Conservation (phyloP, 2,329 filamentous ascomycete species). For the Nemania sp. region DNA sequence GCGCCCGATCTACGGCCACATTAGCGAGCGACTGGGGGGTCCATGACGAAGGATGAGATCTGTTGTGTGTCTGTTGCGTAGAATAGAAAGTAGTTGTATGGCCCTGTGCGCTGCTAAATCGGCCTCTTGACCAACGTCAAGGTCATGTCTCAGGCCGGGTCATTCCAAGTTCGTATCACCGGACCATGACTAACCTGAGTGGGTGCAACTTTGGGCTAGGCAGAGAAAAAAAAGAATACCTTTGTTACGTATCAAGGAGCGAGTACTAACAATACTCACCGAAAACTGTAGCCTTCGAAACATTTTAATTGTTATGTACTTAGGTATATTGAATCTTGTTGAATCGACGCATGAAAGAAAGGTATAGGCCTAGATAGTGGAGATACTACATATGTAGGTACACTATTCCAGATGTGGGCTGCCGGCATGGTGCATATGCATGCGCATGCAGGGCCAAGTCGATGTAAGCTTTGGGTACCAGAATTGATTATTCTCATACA, state of each 20-base stretch:
- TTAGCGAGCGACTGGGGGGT: too few relatives aligned
- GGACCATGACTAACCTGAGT: constrained; percentile 24
- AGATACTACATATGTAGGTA: neutral
- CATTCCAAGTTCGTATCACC: constrained; percentile 21
- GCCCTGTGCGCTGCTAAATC: constrained; percentile 25
- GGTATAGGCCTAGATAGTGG: too few relatives aligned
- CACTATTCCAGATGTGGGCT: neutral
- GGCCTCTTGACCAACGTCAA: constrained; percentile 31
- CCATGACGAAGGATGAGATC: neutral
- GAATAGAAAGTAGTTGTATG: constrained; percentile 6
- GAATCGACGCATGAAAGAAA: neutral
- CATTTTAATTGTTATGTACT: too few relatives aligned
- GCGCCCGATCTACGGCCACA: constrained; percentile 1
- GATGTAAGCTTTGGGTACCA: neutral
- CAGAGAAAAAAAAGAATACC: constrained; percentile 11
- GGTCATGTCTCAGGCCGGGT: constrained; percentile 28
- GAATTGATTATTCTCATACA: neutral
- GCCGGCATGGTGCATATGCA: neutral
- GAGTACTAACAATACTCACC: neutral
- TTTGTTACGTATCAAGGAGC: neutral
- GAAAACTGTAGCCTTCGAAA: neutral
- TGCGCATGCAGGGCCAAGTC: neutral
- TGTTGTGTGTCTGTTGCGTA: neutral
- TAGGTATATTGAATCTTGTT: neutral
- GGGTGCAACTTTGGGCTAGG: constrained; percentile 15